Percentiles rank a stretch among this genome's conserved stretches.
Evolutionary conservation across 768 basidiomycete genomes (phyloP).

Genomic region (Rhodotorula sphaerocarpa): DNA sequence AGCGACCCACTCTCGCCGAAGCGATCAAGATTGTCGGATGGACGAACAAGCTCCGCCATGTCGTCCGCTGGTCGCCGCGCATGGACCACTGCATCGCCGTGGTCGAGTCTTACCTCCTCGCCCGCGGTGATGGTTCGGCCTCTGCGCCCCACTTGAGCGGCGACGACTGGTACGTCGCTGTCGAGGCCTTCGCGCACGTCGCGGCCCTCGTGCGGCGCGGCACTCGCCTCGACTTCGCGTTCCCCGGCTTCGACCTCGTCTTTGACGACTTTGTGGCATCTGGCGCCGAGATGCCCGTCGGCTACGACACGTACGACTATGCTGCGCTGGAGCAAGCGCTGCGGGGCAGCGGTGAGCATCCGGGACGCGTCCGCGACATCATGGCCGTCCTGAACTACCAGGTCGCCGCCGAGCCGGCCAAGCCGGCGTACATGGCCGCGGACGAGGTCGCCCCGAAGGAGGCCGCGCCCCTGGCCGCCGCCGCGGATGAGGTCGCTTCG

Average conservation of each 20-base stretch:
- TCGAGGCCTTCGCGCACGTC: constrained; percentile 25
- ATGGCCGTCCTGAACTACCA: constrained; percentile 9
- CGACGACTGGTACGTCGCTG: constrained; percentile 25
- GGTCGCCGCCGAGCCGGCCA: neutral
- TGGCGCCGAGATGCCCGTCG: constrained; percentile 25
- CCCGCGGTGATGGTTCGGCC: neutral
- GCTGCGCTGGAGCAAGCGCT: constrained; percentile 9
- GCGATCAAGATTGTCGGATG: constrained; percentile 11
- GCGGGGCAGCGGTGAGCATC: neutral
- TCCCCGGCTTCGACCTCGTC: constrained; percentile 31
- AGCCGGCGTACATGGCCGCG: neutral
- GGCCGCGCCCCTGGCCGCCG: neutral
- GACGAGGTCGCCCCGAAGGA: neutral
- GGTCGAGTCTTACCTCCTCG: constrained; percentile 20
- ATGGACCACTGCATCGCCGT: neutral
- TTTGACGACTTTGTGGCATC: constrained; percentile 26
- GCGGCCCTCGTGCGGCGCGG: neutral
- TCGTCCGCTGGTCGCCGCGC: neutral
- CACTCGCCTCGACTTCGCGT: neutral
- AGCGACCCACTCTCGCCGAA: neutral
- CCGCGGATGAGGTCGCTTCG: constrained; percentile 20
- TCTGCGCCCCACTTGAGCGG: constrained; percentile 2
- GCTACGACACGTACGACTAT: constrained; percentile 14
- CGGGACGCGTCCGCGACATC: constrained; percentile 2
- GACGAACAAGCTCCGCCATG: constrained; percentile 8